phyloP scores from a whole-genome alignment of 305 asterid species.

The Solanum hybrid region DNA sequence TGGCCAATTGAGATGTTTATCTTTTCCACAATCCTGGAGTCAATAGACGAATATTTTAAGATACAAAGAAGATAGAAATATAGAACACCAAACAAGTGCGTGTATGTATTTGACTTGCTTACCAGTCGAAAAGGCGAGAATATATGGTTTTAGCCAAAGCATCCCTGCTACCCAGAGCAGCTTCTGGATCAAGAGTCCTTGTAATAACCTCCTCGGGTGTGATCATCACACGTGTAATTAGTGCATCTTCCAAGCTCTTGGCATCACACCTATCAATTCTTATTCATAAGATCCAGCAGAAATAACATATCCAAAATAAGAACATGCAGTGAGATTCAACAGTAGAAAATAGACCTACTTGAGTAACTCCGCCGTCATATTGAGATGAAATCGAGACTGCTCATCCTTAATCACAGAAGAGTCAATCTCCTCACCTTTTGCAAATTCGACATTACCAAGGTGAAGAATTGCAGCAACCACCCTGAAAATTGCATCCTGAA shows the following conservation, averaged over 20 bases:
- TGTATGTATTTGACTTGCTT: slow-evolving; percentile 11
- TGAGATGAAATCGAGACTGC: slow-evolving; percentile 86
- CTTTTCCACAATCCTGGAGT: slow-evolving; percentile 90
- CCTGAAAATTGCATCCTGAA: slow-evolving; percentile 91
- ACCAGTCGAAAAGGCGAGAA: slow-evolving; percentile 96
- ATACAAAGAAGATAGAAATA: slow-evolving; percentile 12
- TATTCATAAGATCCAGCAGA: slow-evolving; percentile 7
- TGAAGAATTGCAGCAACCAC: slow-evolving; percentile 97
- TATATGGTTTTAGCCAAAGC: slow-evolving; percentile 94
- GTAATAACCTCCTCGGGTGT: slow-evolving; percentile 98
- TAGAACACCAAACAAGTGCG: background rate
- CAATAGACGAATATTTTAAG: slow-evolving; percentile 17
- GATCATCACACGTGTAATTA: slow-evolving; percentile 97
- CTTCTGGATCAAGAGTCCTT: slow-evolving; percentile 95
- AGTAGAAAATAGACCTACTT: slow-evolving; percentile 37
- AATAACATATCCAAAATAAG: slow-evolving; percentile 1
- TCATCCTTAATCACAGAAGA: slow-evolving; percentile 95
- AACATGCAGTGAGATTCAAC: slow-evolving; percentile 4
- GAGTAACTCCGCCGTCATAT: slow-evolving; percentile 79
- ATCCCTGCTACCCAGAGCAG: slow-evolving; percentile 95
- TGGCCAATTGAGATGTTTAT: slow-evolving; percentile 95
- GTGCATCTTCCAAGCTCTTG: slow-evolving; percentile 94
- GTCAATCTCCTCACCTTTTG: slow-evolving; percentile 91
- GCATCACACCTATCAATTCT: slow-evolving; percentile 77
- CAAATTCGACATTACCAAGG: slow-evolving; percentile 91